phyloP scores from a whole-genome alignment of 2,329 filamentous ascomycete species.

The Aspergillus terreus region DNA sequence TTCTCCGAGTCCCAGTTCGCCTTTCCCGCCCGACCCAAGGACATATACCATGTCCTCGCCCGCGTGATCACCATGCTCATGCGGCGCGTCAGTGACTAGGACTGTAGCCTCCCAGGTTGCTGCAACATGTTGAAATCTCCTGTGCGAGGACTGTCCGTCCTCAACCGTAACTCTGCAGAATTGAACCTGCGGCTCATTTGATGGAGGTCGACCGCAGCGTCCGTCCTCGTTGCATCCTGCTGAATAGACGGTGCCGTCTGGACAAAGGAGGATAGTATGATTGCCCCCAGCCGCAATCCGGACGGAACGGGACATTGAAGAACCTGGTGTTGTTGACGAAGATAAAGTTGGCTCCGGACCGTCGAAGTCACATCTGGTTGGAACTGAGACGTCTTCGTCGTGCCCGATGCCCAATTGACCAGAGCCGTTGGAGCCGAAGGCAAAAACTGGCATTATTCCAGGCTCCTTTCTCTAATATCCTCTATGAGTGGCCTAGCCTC shows the following conservation, averaged over 20 bases:
- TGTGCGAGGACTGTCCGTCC: slow-evolving; percentile 8
- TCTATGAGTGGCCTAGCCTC: background rate
- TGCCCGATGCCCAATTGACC: slow-evolving; percentile 71
- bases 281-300: slow-evolving; percentile 70
- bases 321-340: slow-evolving; percentile 37
- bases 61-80: slow-evolving; percentile 25
- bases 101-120: slow-evolving; percentile 78
- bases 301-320: slow-evolving; percentile 25
- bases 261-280: slow-evolving; percentile 72
- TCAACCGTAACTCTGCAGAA: slow-evolving; percentile 28
- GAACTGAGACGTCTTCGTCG: slow-evolving; percentile 65
- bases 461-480: too few species aligned
- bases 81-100: slow-evolving; percentile 44
- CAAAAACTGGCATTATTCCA: slow-evolving; percentile 50
- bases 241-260: slow-evolving; percentile 58
- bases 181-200: slow-evolving; percentile 11
- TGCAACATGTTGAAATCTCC: slow-evolving; percentile 50
- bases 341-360: slow-evolving; percentile 21
- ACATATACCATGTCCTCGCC: slow-evolving; percentile 52
- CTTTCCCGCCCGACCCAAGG: slow-evolving; percentile 65
- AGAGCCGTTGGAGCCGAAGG: slow-evolving; percentile 73
- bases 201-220: slow-evolving; percentile 35
- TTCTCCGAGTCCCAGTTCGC: slow-evolving; percentile 65
- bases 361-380: slow-evolving; percentile 60
- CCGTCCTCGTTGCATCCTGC: slow-evolving; percentile 58